A percentile compares a stretch with the other conserved stretches of the same genome.
phyloP scores from a whole-genome alignment of 345 rosid genomes.

The Dovyalis caffra region DNA sequence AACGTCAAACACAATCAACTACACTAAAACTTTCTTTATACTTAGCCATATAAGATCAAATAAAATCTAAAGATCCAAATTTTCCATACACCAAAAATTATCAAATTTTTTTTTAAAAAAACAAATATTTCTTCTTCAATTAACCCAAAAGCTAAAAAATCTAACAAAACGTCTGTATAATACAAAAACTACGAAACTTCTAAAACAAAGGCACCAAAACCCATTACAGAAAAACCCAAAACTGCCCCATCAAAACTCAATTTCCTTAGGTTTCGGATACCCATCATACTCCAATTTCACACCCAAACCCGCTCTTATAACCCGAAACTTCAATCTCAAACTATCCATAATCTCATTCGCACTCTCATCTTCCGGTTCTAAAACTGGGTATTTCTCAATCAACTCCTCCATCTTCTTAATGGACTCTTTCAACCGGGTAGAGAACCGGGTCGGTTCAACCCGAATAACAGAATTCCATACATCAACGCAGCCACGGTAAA shows the following conservation, averaged over 20 bases:
- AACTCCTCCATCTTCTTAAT: constrained; percentile 56
- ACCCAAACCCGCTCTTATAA: constrained; percentile 64
- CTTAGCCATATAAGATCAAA: too few relatives aligned
- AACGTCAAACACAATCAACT: too few relatives aligned
- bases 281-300: constrained; percentile 62
- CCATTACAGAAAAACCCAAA: background rate
- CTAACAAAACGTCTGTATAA: too few relatives aligned
- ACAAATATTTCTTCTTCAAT: too few relatives aligned
- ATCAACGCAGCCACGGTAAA: constrained; percentile 73
- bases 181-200: too few relatives aligned
- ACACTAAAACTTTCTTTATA: too few relatives aligned
- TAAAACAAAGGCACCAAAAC: background rate
- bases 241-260: constrained; percentile 50
- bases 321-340: constrained; percentile 64
- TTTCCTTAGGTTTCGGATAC: constrained; percentile 50
- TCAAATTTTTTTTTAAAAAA: too few relatives aligned
- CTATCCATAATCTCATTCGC: constrained; percentile 55
- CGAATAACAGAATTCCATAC: constrained; percentile 61
- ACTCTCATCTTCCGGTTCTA: constrained; percentile 64
- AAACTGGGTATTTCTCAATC: constrained; percentile 50
- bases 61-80: too few relatives aligned
- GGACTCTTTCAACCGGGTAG: constrained; percentile 52
- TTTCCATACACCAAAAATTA: too few relatives aligned
- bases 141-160: too few relatives aligned
- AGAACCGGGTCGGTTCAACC: constrained; percentile 45